These are phyloP conservation scores for Neonectria coccinea DNA, from an alignment of 2,329 filamentous ascomycete species.

Conservation along the genomic window DNA sequence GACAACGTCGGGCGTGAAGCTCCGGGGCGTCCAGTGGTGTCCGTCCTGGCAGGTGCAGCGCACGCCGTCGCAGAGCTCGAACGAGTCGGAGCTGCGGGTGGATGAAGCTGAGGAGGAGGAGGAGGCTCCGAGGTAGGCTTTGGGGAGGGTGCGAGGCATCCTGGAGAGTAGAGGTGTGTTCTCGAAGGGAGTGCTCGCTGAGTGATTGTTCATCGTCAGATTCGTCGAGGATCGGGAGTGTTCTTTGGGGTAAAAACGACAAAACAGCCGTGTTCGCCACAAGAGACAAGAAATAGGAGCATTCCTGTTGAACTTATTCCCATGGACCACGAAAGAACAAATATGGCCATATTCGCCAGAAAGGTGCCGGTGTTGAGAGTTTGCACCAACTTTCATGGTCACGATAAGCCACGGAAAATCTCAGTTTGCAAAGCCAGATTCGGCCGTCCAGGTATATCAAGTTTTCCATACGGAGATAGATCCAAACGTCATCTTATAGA, in stretches of 20 bases:
- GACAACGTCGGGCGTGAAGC: not conserved
- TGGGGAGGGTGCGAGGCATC: too few species aligned
- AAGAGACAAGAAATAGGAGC: too few species aligned
- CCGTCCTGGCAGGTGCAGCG: not conserved
- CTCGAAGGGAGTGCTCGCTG: not conserved
- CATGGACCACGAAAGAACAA: not conserved
- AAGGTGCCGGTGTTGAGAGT: not conserved
- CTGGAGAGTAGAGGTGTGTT: not conserved
- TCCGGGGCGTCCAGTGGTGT: not conserved
- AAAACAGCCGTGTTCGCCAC: not conserved
- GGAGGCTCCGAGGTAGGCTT: too few species aligned
- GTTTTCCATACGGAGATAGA: not conserved
- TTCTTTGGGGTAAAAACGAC: too few species aligned
- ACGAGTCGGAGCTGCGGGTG: not conserved
- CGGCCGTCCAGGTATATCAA: not conserved
- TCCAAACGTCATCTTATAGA: not conserved
- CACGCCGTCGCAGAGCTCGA: not conserved
- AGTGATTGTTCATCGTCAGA: not conserved
- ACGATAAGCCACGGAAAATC: not conserved
- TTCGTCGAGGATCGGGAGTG: too few species aligned
- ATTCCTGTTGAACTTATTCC: not conserved
- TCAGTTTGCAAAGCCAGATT: not conserved
- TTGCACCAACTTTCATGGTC: not conserved
- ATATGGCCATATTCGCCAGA: too few species aligned
- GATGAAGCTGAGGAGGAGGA: not conserved